These are phyloP conservation scores for Alloascoidea africana DNA, from an alignment of 805 yeast species.

Conservation along the genomic window DNA sequence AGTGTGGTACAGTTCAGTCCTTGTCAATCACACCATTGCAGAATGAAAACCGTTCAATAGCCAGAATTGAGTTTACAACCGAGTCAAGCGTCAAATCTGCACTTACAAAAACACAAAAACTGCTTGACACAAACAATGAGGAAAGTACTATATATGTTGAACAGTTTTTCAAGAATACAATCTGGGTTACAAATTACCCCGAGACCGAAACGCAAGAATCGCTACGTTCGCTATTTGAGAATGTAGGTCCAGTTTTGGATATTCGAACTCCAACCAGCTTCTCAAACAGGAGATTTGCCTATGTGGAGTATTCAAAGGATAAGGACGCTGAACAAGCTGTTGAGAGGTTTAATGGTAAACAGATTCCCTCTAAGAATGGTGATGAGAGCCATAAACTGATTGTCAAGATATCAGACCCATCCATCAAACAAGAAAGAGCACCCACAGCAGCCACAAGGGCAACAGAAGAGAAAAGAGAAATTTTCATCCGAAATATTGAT, in stretches of 20 bases:
- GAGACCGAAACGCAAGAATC: constrained; percentile 28
- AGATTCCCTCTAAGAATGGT: constrained; percentile 19
- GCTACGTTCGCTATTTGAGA: constrained; percentile 24
- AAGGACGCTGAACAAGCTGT: constrained; percentile 32
- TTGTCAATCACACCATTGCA: constrained; percentile 12
- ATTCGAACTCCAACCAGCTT: constrained; percentile 52
- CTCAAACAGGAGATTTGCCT: constrained; percentile 54
- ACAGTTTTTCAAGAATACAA: constrained; percentile 30
- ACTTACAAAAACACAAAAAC: constrained; percentile 41
- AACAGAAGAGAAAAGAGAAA: constrained; percentile 4
- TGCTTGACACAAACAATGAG: constrained; percentile 19
- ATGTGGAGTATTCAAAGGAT: constrained; percentile 36
- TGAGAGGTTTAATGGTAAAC: constrained; percentile 22
- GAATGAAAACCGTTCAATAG: constrained; percentile 17
- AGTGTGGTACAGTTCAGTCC: constrained; percentile 41
- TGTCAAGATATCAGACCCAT: constrained; percentile 51
- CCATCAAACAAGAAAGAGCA: constrained; percentile 20
- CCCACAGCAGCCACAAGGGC: neutral
- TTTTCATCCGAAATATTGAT: constrained; percentile 5
- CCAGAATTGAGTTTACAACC: constrained; percentile 41
- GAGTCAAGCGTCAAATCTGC: constrained; percentile 39
- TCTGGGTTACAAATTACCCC: constrained; percentile 69
- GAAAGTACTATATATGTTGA: constrained; percentile 29
- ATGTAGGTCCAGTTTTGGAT: constrained; percentile 26
- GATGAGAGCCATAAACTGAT: constrained; percentile 23